Conservation (phyloP, 768 basidiomycete genomes). For the Leucocoprinus sp. region DNA sequence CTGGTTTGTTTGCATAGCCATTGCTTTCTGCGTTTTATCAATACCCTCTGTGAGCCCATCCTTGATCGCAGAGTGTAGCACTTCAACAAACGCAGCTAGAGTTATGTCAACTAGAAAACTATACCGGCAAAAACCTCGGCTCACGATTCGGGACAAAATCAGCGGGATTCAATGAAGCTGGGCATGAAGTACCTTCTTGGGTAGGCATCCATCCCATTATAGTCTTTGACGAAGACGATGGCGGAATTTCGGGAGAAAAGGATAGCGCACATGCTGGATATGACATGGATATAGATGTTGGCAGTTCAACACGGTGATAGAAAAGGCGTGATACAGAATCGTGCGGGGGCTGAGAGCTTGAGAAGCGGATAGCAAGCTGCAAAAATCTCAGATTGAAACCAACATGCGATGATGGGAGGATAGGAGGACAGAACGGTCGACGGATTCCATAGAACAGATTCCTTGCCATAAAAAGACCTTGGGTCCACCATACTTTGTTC, state of each 20-base stretch:
- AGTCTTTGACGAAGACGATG: conserved; percentile 35
- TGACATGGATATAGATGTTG: conserved; percentile 36
- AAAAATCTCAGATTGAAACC: too few relatives aligned
- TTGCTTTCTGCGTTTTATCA: conserved; percentile 60
- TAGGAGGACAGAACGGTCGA: too few relatives aligned
- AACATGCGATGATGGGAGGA: too few relatives aligned
- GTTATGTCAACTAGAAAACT: not conserved
- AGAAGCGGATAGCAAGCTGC: too few relatives aligned
- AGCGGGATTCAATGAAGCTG: conserved; percentile 36
- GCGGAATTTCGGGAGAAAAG: conserved; percentile 43
- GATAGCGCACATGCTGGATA: conserved; percentile 57
- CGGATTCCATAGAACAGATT: too few relatives aligned
- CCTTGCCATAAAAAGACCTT: too few relatives aligned
- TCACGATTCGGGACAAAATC: conserved; percentile 70
- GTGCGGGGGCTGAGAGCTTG: conserved; percentile 20
- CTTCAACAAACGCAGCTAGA: conserved; percentile 47
- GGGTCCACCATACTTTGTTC: too few relatives aligned
- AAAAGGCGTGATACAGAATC: conserved; percentile 65
- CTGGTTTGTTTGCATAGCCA: conserved; percentile 53
- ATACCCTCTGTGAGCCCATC: conserved; percentile 44
- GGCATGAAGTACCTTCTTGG: not conserved
- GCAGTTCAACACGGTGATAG: conserved; percentile 56
- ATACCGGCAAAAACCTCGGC: conserved; percentile 16
- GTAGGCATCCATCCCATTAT: conserved; percentile 71
- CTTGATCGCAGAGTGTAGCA: conserved; percentile 55